Base-by-base conservation (phyloP, 305 asterid species). In the Ilex paraguariensis region DNA sequence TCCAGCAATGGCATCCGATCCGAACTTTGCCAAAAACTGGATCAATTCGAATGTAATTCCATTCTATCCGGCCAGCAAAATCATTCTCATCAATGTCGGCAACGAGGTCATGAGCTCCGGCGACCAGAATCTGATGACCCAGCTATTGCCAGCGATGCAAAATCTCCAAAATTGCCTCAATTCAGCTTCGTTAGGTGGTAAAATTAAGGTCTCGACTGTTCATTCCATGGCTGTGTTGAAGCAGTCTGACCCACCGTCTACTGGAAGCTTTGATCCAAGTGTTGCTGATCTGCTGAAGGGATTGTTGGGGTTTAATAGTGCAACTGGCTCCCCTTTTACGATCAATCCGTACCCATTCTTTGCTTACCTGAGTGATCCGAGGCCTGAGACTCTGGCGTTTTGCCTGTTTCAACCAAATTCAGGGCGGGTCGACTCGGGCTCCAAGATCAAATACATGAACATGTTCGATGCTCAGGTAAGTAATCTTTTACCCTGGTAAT, bases 391-490 rank as follows among this genome's bases (percentile, higher is more conserved):
- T 7, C 78, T 83, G 51, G 86, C 86, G 1, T 83, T 83, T 71
- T 83, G 89, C 71, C 65, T 83, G 79, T 80, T 83, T 63, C 76
- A 75, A 72, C 81, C 82, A 13, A 83, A 83, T 52, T 14, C 86
- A 31, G 86, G 89, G 17, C 79, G 84, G 61, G 74, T 78, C 7
- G 89, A 83, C 62, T 68, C 82, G 21, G 78, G 79, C 21, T 61
- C 81, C 54, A 78, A 73, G 46, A 75, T 75, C 30, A 80, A 73
- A 70, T 83, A 83, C 44, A 80, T 78, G 5, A 83, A 76, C 79
- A 80, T 83, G 89, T 83, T 80, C 58, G 89, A 83, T 56, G 89
- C 89, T 57, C 86, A 83, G 84, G 89, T 83, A 53, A 64, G 17
- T 36, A 36, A 21, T 21, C 28, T 36, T 8, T 36, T 36, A 8